Evolutionary conservation across 495 filamentous ascomycete genomes (phyloP).

Genomic region (Sordaria brevicollis): DNA sequence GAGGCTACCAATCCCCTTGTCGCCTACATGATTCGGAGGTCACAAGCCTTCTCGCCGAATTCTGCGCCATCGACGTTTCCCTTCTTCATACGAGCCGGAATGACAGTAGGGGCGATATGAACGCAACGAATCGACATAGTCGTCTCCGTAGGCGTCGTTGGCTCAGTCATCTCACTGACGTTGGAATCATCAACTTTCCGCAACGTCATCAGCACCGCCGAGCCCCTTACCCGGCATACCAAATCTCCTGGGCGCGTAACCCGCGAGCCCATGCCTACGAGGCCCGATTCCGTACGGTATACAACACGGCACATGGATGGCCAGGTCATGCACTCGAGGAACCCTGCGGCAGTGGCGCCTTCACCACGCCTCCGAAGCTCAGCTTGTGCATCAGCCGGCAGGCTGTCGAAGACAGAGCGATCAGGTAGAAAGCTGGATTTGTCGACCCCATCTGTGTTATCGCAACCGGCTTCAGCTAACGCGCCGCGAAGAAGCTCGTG

Average conservation of each 20-base stretch:
- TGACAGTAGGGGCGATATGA: slow-evolving; percentile 5
- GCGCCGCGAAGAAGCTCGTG: neutral
- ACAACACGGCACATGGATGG: slow-evolving; percentile 11
- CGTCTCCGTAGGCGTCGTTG: neutral
- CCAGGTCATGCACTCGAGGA: slow-evolving; percentile 15
- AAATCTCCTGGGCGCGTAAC: slow-evolving; percentile 8
- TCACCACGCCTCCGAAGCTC: slow-evolving; percentile 5
- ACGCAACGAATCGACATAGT: slow-evolving; percentile 1
- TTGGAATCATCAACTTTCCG: neutral
- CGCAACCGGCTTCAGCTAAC: neutral
- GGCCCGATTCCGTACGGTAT: slow-evolving; percentile 6
- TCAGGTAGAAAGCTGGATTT: neutral
- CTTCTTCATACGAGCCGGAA: slow-evolving; percentile 7
- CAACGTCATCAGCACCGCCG: slow-evolving; percentile 7
- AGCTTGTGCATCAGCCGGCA: slow-evolving; percentile 2
- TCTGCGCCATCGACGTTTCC: neutral
- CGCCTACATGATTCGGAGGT: neutral
- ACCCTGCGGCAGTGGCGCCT: slow-evolving; percentile 1
- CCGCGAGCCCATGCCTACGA: slow-evolving; percentile 9
- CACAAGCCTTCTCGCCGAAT: neutral
- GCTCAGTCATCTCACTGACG: neutral
- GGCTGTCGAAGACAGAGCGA: slow-evolving; percentile 4
- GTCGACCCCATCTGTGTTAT: neutral
- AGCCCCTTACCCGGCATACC: slow-evolving; percentile 8
- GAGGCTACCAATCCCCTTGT: no score